Evolutionary conservation across 108 stramenopile genomes (phyloP).

Genomic region (Aureococcus anophagefferens): DNA sequence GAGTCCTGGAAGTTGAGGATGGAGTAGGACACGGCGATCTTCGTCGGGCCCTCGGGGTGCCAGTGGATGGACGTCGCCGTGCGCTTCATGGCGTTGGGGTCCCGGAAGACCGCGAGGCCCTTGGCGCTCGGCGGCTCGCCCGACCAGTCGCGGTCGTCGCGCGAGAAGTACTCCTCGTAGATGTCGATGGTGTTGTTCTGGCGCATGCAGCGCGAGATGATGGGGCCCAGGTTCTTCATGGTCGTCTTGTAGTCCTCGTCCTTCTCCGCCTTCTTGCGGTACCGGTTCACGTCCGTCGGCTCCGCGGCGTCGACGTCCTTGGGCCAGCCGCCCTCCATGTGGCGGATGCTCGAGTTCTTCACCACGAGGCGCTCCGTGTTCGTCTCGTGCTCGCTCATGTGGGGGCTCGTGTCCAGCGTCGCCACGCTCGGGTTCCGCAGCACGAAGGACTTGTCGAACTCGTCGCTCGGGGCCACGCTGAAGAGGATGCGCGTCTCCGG

Average conservation of each 20-base stretch:
- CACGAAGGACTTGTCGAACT: slow-evolving; percentile 34
- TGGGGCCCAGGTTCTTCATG: slow-evolving; percentile 60
- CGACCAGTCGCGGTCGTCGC: slow-evolving; percentile 50
- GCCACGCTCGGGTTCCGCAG: slow-evolving; percentile 21
- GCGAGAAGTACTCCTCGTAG: slow-evolving; percentile 65
- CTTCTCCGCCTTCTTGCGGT: slow-evolving; percentile 76
- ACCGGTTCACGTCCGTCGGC: slow-evolving; percentile 59
- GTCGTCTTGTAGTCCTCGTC: slow-evolving; percentile 65
- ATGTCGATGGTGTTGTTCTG: slow-evolving; percentile 82
- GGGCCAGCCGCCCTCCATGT: slow-evolving; percentile 80
- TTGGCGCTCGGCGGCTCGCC: slow-evolving; percentile 73
- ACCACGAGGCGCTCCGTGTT: slow-evolving; percentile 66
- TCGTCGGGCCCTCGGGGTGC: slow-evolving; percentile 72
- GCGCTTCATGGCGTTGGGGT: slow-evolving; percentile 59
- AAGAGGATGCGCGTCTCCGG: slow-evolving; percentile 43
- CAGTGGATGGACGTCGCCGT: slow-evolving; percentile 73
- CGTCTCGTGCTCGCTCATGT: slow-evolving; percentile 52
- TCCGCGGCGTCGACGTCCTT: slow-evolving; percentile 77
- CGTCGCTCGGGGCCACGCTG: slow-evolving; percentile 38
- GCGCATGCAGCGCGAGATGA: slow-evolving; percentile 65
- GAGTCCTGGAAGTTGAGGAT: slow-evolving; percentile 70
- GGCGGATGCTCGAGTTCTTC: slow-evolving; percentile 58
- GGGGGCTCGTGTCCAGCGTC: slow-evolving; percentile 31
- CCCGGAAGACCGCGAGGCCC: slow-evolving; percentile 77
- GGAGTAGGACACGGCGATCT: slow-evolving; percentile 71